phyloP scores from a whole-genome alignment of 31 red algal genomes.

The Pterothamnion heteromorphum region DNA sequence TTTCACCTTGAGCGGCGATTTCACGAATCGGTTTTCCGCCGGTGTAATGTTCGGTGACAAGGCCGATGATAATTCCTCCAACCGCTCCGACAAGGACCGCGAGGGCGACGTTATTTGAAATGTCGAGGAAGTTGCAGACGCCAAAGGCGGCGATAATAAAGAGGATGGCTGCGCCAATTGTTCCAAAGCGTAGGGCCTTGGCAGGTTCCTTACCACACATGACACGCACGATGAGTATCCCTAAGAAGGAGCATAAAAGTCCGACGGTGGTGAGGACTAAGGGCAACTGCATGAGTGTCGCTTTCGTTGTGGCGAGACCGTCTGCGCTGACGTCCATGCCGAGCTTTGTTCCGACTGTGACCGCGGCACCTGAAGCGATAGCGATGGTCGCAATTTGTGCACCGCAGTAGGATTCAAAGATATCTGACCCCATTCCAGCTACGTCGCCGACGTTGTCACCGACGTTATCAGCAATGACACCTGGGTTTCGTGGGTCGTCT shows the following conservation, averaged over 20 bases:
- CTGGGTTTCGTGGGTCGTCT: slow-evolving; percentile 78
- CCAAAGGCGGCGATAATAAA: neutral
- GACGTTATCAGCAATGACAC: slow-evolving; percentile 69
- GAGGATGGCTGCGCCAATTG: neutral
- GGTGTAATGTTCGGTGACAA: neutral
- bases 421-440: slow-evolving; percentile 67
- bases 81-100: neutral
- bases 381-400: slow-evolving; percentile 52
- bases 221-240: neutral
- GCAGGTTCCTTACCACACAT: neutral
- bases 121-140: neutral
- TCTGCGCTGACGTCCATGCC: no score
- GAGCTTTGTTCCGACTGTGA: neutral
- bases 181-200: neutral
- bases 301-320: neutral
- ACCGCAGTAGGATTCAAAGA: slow-evolving; percentile 61
- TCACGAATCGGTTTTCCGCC: neutral
- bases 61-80: neutral
- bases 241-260: neutral
- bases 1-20: neutral
- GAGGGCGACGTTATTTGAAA: neutral
- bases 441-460: slow-evolving; percentile 87
- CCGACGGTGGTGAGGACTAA: neutral
- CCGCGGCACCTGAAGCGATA: slow-evolving; percentile 61
- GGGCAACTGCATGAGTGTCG: neutral